Evolutionary conservation across 345 rosid genomes (phyloP).

Genomic region (Hypericum perforatum): DNA sequence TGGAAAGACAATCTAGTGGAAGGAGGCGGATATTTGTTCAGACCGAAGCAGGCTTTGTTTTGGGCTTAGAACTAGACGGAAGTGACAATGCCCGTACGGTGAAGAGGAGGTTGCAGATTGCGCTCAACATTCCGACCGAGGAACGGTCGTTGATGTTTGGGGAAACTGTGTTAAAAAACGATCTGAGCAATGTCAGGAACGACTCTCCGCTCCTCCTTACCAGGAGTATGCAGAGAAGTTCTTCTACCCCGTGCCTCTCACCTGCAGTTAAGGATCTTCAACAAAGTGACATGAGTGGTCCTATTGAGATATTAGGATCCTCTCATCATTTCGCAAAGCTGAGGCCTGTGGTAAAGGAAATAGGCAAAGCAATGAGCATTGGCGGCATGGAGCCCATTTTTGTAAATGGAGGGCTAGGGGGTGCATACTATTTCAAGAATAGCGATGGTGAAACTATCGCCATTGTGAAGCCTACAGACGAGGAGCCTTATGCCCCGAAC

Average conservation of each 20-base stretch:
- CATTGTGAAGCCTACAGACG: constrained; percentile 36
- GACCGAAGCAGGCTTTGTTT: constrained; percentile 34
- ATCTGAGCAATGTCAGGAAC: constrained; percentile 30
- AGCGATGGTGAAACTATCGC: constrained; percentile 24
- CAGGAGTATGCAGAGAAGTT: constrained; percentile 32
- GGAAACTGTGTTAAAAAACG: constrained; percentile 32
- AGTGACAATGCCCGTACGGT: constrained; percentile 39
- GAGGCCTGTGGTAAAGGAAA: constrained; percentile 23
- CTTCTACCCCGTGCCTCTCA: constrained; percentile 38
- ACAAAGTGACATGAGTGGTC: constrained; percentile 29
- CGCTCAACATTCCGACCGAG: constrained; percentile 36
- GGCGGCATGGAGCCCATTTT: constrained; percentile 30
- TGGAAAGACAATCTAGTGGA: constrained; percentile 23
- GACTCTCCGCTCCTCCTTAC: constrained; percentile 33
- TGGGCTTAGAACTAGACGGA: constrained; percentile 34
- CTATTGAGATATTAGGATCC: constrained; percentile 32
- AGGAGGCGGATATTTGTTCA: constrained; percentile 40
- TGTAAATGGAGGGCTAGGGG: constrained; percentile 31
- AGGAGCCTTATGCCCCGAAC: constrained; percentile 39
- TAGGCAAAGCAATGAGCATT: constrained; percentile 23
- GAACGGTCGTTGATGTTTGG: constrained; percentile 33
- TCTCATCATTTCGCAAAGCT: constrained; percentile 17
- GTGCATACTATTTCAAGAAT: constrained; percentile 33
- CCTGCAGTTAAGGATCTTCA: constrained; percentile 29
- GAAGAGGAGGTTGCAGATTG: constrained; percentile 34